Evolutionary conservation across 1,139 yeast species (phyloP).

Genomic region (Debaryomycetaceae sp.): DNA sequence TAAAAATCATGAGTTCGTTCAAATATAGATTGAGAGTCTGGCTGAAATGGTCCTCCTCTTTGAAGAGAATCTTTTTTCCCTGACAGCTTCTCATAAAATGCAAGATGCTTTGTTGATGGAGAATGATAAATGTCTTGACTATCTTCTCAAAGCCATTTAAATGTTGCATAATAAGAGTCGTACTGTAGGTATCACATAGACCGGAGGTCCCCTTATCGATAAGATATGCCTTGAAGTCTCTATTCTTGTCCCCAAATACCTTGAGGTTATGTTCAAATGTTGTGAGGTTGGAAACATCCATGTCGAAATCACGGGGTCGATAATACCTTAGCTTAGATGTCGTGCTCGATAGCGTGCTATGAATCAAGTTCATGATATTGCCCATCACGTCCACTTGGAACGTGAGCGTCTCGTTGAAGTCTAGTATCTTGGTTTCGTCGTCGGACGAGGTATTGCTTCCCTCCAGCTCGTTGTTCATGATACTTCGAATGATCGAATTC

Average conservation of each 20-base stretch:
- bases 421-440: conserved; percentile 14
- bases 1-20: conserved; percentile 4
- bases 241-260: background rate
- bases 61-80: conserved; percentile 5
- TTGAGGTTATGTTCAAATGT: background rate
- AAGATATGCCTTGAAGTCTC: background rate
- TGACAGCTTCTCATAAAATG: conserved; percentile 1
- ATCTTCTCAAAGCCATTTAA: conserved; percentile 1
- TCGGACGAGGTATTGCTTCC: conserved; percentile 13
- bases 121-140: background rate
- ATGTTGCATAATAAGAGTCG: background rate
- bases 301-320: background rate
- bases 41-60: conserved; percentile 14
- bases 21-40: conserved; percentile 9
- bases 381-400: conserved; percentile 13
- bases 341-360: background rate
- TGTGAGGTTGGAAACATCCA: background rate
- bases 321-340: background rate
- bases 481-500: conserved; percentile 13
- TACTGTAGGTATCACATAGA: background rate
- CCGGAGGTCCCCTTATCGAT: conserved; percentile 1
- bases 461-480: conserved; percentile 12
- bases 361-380: conserved; percentile 4
- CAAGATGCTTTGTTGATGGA: background rate
- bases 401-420: conserved; percentile 15